Evolutionary conservation across 73 alveolate species (phyloP).

Genomic region (Urostyla sp.): DNA sequence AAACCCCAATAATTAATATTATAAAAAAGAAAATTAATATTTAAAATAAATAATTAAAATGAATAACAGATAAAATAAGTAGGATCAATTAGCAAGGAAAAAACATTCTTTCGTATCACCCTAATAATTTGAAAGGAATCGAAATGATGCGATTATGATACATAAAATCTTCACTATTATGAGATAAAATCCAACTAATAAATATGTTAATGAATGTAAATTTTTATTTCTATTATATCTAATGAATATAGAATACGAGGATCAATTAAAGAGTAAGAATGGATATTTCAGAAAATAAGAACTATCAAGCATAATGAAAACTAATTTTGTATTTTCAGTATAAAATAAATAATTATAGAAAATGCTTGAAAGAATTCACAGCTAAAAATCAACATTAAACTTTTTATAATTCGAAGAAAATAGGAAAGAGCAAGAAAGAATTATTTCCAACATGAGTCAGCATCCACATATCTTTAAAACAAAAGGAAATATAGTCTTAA

Average conservation of each 20-base stretch:
- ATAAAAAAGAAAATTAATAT: too few relatives aligned
- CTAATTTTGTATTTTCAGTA: slow-evolving; percentile 5
- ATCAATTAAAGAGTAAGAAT: slow-evolving; percentile 21
- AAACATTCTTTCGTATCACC: background rate
- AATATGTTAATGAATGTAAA: slow-evolving; percentile 19
- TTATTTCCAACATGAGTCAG: background rate
- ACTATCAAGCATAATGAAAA: slow-evolving; percentile 9
- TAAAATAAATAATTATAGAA: background rate
- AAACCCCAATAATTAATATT: too few relatives aligned
- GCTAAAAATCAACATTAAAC: slow-evolving; percentile 13
- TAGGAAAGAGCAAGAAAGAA: slow-evolving; percentile 11
- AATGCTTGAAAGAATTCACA: slow-evolving; percentile 26
- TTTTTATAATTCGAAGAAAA: slow-evolving; percentile 23
- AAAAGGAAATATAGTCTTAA: slow-evolving; percentile 17
- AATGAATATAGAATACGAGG: slow-evolving; percentile 33
- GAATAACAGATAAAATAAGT: too few relatives aligned
- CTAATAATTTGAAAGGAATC: background rate
- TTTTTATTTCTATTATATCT: background rate
- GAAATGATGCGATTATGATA: slow-evolving; percentile 33
- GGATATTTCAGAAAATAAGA: background rate
- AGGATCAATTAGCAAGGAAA: too few relatives aligned
- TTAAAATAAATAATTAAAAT: too few relatives aligned
- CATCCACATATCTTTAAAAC: slow-evolving; percentile 43
- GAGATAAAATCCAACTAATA: background rate
- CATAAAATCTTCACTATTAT: slow-evolving; percentile 15